phyloP scores from a whole-genome alignment of 1,139 yeast species.

The Scheffersomyces parashehatae region DNA sequence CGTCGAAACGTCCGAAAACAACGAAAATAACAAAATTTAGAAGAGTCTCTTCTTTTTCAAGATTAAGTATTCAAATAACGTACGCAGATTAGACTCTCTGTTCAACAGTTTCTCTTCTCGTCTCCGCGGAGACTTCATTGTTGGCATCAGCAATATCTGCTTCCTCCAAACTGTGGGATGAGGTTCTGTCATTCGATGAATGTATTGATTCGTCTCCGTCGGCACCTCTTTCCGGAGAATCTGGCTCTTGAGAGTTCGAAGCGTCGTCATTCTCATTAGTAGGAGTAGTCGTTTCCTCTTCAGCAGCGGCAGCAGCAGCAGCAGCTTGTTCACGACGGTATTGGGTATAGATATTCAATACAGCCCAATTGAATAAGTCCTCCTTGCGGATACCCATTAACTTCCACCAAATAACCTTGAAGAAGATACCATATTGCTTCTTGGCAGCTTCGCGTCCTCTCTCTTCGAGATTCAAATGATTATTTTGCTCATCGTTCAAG shows the following conservation, averaged over 20 bases:
- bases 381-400: slow-evolving; percentile 52
- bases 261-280: neutral
- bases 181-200: too few relatives aligned
- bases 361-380: slow-evolving; percentile 55
- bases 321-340: slow-evolving; percentile 2
- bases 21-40: too few relatives aligned
- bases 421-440: slow-evolving; percentile 33
- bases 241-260: neutral
- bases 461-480: slow-evolving; percentile 39
- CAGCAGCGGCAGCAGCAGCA: too few relatives aligned
- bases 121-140: slow-evolving; percentile 2
- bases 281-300: neutral
- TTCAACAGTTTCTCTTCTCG: slow-evolving; percentile 23
- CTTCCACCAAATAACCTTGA: slow-evolving; percentile 49
- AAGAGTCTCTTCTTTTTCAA: too few relatives aligned
- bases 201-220: too few relatives aligned
- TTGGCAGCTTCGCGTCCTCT: slow-evolving; percentile 42
- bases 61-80: too few relatives aligned
- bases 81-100: slow-evolving; percentile 24
- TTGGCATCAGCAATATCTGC: neutral
- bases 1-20: too few relatives aligned
- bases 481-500: slow-evolving; percentile 26
- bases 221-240: too few relatives aligned
- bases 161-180: too few relatives aligned
- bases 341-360: slow-evolving; percentile 37